Base-by-base conservation (phyloP, 1,284 basidiomycete species). In the Pyrrhoderma lamaoense region DNA sequence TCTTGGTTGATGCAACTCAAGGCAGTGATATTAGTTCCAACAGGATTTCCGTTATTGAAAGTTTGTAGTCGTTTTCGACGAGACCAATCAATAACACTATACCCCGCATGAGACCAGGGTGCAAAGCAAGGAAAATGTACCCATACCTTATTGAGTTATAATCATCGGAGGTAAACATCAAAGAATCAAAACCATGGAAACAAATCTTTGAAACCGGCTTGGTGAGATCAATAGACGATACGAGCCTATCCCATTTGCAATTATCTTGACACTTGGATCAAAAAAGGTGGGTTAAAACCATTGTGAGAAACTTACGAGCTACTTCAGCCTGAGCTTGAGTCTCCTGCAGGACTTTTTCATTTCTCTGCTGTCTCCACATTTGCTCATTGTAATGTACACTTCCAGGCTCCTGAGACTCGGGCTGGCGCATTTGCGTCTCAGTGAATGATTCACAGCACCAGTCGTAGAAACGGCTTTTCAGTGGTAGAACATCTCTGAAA, bases 361-460 rank as follows among this genome's bases (percentile, higher is more conserved):
- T 97, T 50, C 93, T 81, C 58, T 89, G 79, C 61, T 95, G 87
- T 58, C 94, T 77, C 95, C 95, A 99, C 2, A 94, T 82, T 63
- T 97, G 93, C 61, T 95, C 89, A 62, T 97, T 98, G 64, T 95
- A 98, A 60, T 89, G 84, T 43, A 89, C 72, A 56, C 90, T 94
- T 2, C 95, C 95, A 14, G 94, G 93, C 66, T 99, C 96, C 62
- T 98, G 93, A 3, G 83, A 83, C 65, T 99, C 95, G 16, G 90
- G 82, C 77, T 93, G 87, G 89, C 91, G 85, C 93, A 97, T 96
- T 67, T 96, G 95, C 3, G 95, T 93, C 67, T 98, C 94, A 57
- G 90, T 93, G 72, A 97, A 99, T 66, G 98, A 98, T 64, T 98
- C 94, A 61, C 85, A 83, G 55, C 92, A 93, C 91, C 93, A 98